Conservation (phyloP, 2,329 filamentous ascomycete species). For the Pseudocercospora musae region DNA sequence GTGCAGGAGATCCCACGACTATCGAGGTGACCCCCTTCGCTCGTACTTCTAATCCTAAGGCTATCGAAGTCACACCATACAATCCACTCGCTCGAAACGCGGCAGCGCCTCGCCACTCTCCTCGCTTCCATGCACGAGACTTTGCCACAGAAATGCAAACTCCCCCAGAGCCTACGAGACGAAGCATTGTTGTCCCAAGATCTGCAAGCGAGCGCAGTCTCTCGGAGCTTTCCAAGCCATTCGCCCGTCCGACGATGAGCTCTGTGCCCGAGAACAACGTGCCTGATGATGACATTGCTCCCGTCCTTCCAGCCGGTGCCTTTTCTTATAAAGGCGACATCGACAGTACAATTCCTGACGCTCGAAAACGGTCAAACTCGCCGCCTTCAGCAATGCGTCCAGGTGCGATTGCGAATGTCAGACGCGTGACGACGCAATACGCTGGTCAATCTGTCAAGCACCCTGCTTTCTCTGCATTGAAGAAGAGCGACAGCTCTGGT, state of each 20-base stretch:
- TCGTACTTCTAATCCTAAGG: not conserved
- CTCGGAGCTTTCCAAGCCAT: slow-evolving; percentile 23
- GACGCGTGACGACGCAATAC: slow-evolving; percentile 16
- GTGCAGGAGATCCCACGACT: not conserved
- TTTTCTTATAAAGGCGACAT: slow-evolving; percentile 31
- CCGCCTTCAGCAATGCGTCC: slow-evolving; percentile 11
- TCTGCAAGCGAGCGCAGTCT: slow-evolving; percentile 24
- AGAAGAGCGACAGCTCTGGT: slow-evolving; percentile 26
- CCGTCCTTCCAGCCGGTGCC: slow-evolving; percentile 11
- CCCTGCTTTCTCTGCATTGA: slow-evolving; percentile 13
- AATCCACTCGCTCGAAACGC: not conserved
- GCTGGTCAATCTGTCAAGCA: slow-evolving; percentile 7
- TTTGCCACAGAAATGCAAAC: not conserved
- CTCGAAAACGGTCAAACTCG: slow-evolving; percentile 10
- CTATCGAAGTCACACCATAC: not conserved
- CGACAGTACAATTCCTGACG: slow-evolving; percentile 12
- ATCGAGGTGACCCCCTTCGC: not conserved
- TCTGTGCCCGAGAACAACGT: slow-evolving; percentile 28
- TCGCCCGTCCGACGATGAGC: slow-evolving; percentile 23
- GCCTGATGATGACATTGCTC: slow-evolving; percentile 13
- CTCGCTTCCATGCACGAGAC: slow-evolving; percentile 6
- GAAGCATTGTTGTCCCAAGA: slow-evolving; percentile 5
- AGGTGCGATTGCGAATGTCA: slow-evolving; percentile 2
- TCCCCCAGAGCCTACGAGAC: not conserved
- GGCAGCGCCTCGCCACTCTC: not conserved